Percentiles rank a stretch among this genome's conserved stretches.
These are phyloP conservation scores for Xylaria nigripes DNA, from an alignment of 495 filamentous ascomycete species.

Conservation along the genomic window DNA sequence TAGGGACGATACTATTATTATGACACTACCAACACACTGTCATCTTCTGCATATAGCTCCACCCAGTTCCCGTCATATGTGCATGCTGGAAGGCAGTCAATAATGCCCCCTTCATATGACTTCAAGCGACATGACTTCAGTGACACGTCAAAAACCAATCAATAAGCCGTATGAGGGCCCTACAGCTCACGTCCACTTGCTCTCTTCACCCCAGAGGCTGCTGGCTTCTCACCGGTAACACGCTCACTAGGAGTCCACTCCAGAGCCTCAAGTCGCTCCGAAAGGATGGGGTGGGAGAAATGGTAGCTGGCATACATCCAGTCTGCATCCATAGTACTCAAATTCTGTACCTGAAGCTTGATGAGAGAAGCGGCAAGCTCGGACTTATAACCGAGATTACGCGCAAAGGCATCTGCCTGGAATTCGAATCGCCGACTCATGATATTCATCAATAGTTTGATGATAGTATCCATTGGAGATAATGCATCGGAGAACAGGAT, in stretches of 20 bases:
- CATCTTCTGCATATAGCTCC: too few species aligned
- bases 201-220: conserved; percentile 22
- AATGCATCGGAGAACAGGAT: conserved; percentile 92
- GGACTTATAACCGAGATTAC: conserved; percentile 71
- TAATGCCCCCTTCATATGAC: background rate
- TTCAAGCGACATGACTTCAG: background rate
- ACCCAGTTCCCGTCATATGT: too few species aligned
- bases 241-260: conserved; percentile 56
- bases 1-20: too few species aligned
- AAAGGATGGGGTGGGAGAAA: conserved; percentile 93
- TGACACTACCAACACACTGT: too few species aligned
- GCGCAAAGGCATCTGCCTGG: conserved; percentile 86
- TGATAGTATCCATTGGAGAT: conserved; percentile 79
- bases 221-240: conserved; percentile 34
- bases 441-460: conserved; percentile 94
- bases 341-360: conserved; percentile 96
- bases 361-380: conserved; percentile 81
- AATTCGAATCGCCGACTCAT: conserved; percentile 90
- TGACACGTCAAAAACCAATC: background rate
- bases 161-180: conserved; percentile 1
- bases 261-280: conserved; percentile 83
- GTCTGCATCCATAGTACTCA: conserved; percentile 97
- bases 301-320: conserved; percentile 97
- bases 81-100: background rate
- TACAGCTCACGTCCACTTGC: conserved; percentile 26